These are phyloP conservation scores for Sclerotinia subarctica DNA, from an alignment of 2,329 filamentous ascomycete species.

Conservation along the genomic window DNA sequence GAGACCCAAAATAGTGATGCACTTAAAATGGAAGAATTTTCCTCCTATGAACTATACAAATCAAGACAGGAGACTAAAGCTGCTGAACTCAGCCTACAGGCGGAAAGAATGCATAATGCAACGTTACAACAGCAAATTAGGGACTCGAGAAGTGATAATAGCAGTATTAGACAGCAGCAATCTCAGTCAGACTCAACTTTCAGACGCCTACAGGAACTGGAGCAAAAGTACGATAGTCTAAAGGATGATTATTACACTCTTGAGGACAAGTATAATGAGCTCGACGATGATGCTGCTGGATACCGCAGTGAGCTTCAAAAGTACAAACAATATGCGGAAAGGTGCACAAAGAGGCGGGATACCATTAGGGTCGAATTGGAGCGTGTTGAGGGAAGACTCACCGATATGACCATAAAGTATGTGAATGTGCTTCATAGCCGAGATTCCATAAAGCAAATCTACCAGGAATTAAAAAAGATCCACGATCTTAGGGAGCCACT, in stretches of 20 bases:
- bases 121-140: background rate
- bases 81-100: accelerated
- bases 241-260: background rate
- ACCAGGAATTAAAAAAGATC: background rate
- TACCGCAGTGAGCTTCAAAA: background rate
- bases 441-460: too few species aligned
- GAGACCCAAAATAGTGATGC: background rate
- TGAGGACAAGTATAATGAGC: background rate
- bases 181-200: background rate
- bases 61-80: background rate
- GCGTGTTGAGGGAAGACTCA: background rate
- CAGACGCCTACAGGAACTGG: background rate
- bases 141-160: background rate
- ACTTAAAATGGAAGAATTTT: background rate
- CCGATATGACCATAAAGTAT: background rate
- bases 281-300: background rate
- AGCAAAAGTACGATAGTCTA: background rate
- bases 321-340: background rate
- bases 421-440: too few species aligned
- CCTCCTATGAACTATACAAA: background rate
- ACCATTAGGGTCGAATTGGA: background rate
- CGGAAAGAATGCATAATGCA: too few species aligned
- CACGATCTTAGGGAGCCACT: background rate
- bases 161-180: background rate
- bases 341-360: background rate